These are phyloP conservation scores for Ceratocystiopsis sp. DNA, from an alignment of 2,329 filamentous ascomycete species.

Conservation along the genomic window DNA sequence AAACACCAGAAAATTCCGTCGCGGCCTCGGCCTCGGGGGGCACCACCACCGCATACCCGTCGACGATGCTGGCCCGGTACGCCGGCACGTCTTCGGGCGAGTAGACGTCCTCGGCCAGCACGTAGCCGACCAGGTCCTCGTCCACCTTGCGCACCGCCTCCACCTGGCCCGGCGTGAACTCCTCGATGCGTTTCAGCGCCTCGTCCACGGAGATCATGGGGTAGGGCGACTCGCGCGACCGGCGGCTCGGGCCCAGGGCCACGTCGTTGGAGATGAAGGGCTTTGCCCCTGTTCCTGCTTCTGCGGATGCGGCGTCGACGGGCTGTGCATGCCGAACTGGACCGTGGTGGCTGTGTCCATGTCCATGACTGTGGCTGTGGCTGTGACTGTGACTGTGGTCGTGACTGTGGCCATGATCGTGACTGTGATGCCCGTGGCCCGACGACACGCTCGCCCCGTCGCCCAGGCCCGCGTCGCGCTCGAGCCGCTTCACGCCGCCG, in stretches of 20 bases:
- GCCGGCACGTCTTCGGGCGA: conserved; percentile 76
- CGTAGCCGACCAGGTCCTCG: conserved; percentile 50
- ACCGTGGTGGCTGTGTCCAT: conserved; percentile 36
- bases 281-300: background rate
- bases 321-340: conserved; percentile 32
- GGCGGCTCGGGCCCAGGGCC: conserved; percentile 42
- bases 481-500: conserved; percentile 59
- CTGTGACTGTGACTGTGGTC: conserved; percentile 24
- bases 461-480: conserved; percentile 58
- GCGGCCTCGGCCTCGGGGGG: conserved; percentile 26
- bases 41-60: conserved; percentile 78
- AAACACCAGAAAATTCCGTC: conserved; percentile 58
- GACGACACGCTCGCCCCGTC: conserved; percentile 11
- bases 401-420: conserved; percentile 31
- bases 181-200: conserved; percentile 54
- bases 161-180: conserved; percentile 50
- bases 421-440: conserved; percentile 16
- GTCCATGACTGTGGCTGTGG: conserved; percentile 34
- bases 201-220: conserved; percentile 79
- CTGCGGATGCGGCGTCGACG: conserved; percentile 46
- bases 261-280: conserved; percentile 41
- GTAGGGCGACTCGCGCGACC: conserved; percentile 76
- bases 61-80: conserved; percentile 89
- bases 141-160: conserved; percentile 43
- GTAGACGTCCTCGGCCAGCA: conserved; percentile 68